Percentiles rank a stretch among this genome's conserved stretches.
phyloP scores from a whole-genome alignment of 352 stramenopile genomes.

The Aphanomyces astaci region DNA sequence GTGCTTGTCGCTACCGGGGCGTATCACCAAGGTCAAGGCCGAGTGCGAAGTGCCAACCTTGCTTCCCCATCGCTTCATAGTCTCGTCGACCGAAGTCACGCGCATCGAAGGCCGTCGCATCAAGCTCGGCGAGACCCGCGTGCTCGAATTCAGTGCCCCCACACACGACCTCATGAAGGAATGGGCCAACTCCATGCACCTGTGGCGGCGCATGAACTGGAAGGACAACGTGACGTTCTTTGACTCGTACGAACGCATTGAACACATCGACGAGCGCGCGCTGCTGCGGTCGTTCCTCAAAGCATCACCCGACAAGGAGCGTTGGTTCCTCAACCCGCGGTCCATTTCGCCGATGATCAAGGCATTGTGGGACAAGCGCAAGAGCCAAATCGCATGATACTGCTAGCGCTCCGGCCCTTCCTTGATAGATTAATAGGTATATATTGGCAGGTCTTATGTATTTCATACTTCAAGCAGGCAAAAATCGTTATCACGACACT shows the following conservation, averaged over 20 bases:
- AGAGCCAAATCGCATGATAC: conserved; percentile 15
- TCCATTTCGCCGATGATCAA: conserved; percentile 19
- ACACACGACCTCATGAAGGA: conserved; percentile 78
- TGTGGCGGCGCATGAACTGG: conserved; percentile 83
- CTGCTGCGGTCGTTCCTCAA: conserved; percentile 51
- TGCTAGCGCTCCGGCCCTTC: background rate
- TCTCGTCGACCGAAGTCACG: conserved; percentile 56
- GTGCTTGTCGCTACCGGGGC: conserved; percentile 54
- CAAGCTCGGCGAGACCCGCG: conserved; percentile 54
- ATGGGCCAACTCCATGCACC: conserved; percentile 73
- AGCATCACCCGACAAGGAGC: background rate
- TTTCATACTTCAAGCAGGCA: too few relatives aligned
- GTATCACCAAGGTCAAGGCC: conserved; percentile 68
- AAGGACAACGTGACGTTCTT: conserved; percentile 85
- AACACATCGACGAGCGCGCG: conserved; percentile 49
- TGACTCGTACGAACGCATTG: conserved; percentile 41
- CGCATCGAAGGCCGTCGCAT: conserved; percentile 70
- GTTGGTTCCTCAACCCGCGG: background rate
- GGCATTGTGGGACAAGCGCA: conserved; percentile 15
- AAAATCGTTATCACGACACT: too few relatives aligned
- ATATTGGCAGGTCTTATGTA: background rate
- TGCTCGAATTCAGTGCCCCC: conserved; percentile 61
- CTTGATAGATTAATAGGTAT: background rate
- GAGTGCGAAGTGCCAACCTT: conserved; percentile 54
- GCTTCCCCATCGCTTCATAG: conserved; percentile 64